Conservation (phyloP, 208 protist genomes). For the Trichomonas gallinae region DNA sequence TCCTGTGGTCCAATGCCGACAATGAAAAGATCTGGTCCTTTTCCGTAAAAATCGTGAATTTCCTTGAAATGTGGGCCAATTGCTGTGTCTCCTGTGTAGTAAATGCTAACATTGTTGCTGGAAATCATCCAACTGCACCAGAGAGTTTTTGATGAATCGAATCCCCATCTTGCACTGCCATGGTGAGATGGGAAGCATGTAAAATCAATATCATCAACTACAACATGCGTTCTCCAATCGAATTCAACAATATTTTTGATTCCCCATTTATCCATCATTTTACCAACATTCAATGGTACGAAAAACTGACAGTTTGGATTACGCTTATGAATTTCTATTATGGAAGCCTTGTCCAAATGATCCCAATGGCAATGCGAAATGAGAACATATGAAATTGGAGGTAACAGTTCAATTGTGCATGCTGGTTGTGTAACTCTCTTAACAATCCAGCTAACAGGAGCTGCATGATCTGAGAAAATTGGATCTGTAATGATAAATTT, state of each 20-base stretch:
- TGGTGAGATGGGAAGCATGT: background rate
- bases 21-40: background rate
- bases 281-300: background rate
- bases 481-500: background rate
- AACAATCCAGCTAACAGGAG: background rate
- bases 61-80: background rate
- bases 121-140: background rate
- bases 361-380: background rate
- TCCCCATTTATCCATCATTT: background rate
- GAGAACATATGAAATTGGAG: background rate
- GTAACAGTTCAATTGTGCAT: background rate
- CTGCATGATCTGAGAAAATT: background rate
- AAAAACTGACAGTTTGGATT: background rate
- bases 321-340: background rate
- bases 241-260: background rate
- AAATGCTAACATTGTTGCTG: background rate
- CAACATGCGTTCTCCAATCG: background rate
- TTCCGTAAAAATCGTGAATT: background rate
- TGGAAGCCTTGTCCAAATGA: background rate
- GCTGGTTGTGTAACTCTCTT: background rate
- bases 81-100: background rate
- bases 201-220: background rate
- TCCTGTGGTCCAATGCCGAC: background rate
- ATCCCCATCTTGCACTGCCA: background rate
- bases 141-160: background rate